These are phyloP conservation scores for Paracoccidioides brasiliensis DNA, from an alignment of 2,329 filamentous ascomycete species.

Conservation along the genomic window DNA sequence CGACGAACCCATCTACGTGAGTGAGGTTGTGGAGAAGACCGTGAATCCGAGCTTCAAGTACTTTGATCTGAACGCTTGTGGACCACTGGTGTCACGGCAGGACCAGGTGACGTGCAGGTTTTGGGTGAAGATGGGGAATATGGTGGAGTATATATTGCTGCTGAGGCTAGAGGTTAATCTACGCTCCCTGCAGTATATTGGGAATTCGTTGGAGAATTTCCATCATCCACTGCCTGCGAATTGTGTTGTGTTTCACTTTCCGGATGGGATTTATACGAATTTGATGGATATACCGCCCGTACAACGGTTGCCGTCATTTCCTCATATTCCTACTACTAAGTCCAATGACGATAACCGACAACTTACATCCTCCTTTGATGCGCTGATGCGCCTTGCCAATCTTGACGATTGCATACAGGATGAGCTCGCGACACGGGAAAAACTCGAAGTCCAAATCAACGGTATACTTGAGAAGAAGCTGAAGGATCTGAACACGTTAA, in stretches of 20 bases:
- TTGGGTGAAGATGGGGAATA: constrained; percentile 52
- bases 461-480: constrained; percentile 29
- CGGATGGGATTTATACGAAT: constrained; percentile 74
- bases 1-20: constrained; percentile 73
- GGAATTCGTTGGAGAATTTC: constrained; percentile 49
- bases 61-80: constrained; percentile 59
- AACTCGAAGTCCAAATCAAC: constrained; percentile 67
- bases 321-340: constrained; percentile 12
- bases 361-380: constrained; percentile 71
- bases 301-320: constrained; percentile 10
- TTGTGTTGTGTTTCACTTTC: constrained; percentile 70
- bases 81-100: constrained; percentile 50
- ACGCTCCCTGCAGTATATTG: constrained; percentile 63
- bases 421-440: constrained; percentile 62
- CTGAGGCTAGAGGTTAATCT: constrained; percentile 62
- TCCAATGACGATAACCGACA: constrained; percentile 27
- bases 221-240: constrained; percentile 66
- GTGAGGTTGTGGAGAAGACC: constrained; percentile 64
- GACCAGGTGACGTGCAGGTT: constrained; percentile 55
- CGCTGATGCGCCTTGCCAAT: constrained; percentile 75
- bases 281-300: constrained; percentile 50
- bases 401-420: constrained; percentile 87
- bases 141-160: constrained; percentile 48
- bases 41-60: constrained; percentile 84
- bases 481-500: constrained; percentile 18